phyloP scores from a whole-genome alignment of 139 green algal species.

The Nannochloris sp. region DNA sequence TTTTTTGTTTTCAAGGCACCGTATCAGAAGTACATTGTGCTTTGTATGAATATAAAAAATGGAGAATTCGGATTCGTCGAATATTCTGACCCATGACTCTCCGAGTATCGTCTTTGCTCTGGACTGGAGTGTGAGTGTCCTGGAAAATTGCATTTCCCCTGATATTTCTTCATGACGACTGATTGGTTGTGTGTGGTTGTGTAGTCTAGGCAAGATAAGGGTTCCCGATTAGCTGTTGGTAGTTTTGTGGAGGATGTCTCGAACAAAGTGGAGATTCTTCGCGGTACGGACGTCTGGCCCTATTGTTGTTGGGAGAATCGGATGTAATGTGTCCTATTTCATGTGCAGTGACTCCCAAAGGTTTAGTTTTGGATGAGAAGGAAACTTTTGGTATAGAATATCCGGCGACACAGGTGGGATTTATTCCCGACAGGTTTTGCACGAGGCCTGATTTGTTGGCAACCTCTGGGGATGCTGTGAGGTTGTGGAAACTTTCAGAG shows the following conservation, averaged over 20 bases:
- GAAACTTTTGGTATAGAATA: constrained; percentile 82
- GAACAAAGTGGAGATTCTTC: constrained; percentile 78
- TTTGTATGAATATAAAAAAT: too few species aligned
- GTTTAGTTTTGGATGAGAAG: constrained; percentile 48
- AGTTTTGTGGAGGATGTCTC: constrained; percentile 84
- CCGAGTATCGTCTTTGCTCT: constrained; percentile 74
- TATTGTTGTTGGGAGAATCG: too few species aligned
- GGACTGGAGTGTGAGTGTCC: constrained; percentile 87
- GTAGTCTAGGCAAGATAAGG: constrained; percentile 74
- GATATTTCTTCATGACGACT: background rate
- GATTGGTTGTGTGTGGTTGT: constrained; percentile 1
- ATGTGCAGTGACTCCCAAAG: background rate
- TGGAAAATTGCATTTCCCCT: background rate
- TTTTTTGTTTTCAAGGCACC: too few species aligned
- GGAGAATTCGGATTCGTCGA: constrained; percentile 3
- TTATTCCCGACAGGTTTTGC: constrained; percentile 65
- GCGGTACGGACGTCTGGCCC: constrained; percentile 60
- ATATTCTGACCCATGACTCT: constrained; percentile 92
- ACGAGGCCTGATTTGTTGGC: constrained; percentile 78
- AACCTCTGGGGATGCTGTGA: constrained; percentile 81
- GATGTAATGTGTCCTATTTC: too few species aligned
- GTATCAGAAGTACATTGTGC: too few species aligned
- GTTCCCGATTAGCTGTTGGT: constrained; percentile 80
- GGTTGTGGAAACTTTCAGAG: constrained; percentile 78
- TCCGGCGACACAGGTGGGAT: constrained; percentile 90